Percentiles rank a stretch among this genome's conserved stretches.
Conservation (phyloP, 2,329 filamentous ascomycete genomes). For the Pseudopithomyces maydicus region DNA sequence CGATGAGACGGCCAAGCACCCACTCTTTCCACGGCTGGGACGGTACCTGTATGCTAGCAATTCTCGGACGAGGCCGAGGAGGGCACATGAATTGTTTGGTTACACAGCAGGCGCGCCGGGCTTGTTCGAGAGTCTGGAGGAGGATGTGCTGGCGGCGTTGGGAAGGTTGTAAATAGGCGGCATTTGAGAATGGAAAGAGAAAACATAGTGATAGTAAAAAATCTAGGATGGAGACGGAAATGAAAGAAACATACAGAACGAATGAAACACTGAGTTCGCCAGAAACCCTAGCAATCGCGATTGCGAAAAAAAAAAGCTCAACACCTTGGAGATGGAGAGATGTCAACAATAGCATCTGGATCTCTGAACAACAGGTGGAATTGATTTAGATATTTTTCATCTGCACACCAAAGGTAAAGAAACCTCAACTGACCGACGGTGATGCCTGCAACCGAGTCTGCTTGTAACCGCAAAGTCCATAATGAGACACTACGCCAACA, state of each 20-base stretch:
- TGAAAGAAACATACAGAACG: too few relatives aligned
- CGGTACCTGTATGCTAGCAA: conserved; percentile 54
- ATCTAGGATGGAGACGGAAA: too few relatives aligned
- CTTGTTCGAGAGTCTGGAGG: conserved; percentile 51
- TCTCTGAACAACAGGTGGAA: too few relatives aligned
- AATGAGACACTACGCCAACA: not conserved
- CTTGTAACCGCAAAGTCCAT: not conserved
- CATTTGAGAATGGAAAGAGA: not conserved
- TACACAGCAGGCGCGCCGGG: conserved; percentile 59
- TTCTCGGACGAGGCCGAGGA: conserved; percentile 59
- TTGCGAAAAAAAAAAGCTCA: too few relatives aligned
- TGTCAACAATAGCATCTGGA: too few relatives aligned
- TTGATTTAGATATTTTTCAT: not conserved
- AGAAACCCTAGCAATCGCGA: too few relatives aligned
- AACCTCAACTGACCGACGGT: not conserved
- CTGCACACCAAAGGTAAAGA: not conserved
- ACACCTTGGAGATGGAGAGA: too few relatives aligned
- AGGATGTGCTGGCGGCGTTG: conserved; percentile 27
- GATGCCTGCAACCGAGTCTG: not conserved
- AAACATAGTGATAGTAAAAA: too few relatives aligned
- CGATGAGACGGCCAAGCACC: conserved; percentile 27
- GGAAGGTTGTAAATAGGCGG: not conserved
- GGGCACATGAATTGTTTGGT: conserved; percentile 59
- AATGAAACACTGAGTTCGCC: too few relatives aligned
- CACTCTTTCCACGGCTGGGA: conserved; percentile 27